Evolutionary conservation across 2,329 filamentous ascomycete species (phyloP), one percentile per base, ranked within the genome.

Genomic region (Aureobasidium sp.): DNA sequence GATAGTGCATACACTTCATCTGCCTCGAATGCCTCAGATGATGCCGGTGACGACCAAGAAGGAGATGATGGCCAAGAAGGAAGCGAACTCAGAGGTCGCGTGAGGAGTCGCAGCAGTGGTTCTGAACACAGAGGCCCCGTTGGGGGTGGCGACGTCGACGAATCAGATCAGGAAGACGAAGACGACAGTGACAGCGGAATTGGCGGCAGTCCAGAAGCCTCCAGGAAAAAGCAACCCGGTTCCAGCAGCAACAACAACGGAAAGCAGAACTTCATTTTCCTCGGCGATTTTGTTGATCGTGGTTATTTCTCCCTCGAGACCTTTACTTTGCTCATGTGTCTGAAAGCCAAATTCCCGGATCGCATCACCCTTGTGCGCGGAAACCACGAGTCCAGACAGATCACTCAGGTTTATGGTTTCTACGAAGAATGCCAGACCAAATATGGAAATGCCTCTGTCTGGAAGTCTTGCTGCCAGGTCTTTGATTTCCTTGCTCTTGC

Each of bases 391-490:
- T 97, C 92, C 66, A 88, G 94, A 70, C 94, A 99, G 78, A 99
- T 99, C 76, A 99, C 94, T 49, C 93, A 97, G 77, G 94, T 99
- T 63, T 99, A 99, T 75, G 94, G 94, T 65, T 99, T 99, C 80
- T 99, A 99, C 80, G 94, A 97, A 75, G 94, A 99, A 77, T 99
- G 94, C 75, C 85, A 97, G 70, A 90, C 92, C 74, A 99, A 99
- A 80, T 99, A 99, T 75, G 94, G 94, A 75, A 97, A 97, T 73
- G 93, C 94, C 65, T 97, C 96, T 69, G 94, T 99, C 66, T 99
- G 94, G 94, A 97, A 97, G 81, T 97, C 91, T 75, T 99, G 96
- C 75, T 97, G 92, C 73, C 93, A 99, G 76, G 87, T 99, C 60
- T 99, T 99, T 79, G 94, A 99, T 79, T 99, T 94, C 79, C 89